Percentiles rank a stretch among this genome's conserved stretches.
These are phyloP conservation scores for Lasiodiplodia sp. DNA, from an alignment of 2,329 filamentous ascomycete species.

Conservation along the genomic window DNA sequence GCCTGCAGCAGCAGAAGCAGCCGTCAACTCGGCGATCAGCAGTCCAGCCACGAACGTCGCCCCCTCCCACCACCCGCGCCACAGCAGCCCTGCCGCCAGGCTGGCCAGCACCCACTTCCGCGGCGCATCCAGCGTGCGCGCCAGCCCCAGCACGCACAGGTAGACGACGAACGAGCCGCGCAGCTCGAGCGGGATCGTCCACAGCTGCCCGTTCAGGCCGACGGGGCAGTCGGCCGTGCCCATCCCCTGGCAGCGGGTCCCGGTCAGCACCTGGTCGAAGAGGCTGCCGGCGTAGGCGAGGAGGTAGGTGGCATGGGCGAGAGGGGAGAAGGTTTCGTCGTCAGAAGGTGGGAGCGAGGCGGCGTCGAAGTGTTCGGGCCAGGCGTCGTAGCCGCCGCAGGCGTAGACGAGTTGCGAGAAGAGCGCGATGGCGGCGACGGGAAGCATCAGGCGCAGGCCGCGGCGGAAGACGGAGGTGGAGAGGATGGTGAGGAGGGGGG, in stretches of 20 bases:
- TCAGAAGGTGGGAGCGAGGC: neutral
- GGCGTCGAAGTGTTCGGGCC: neutral
- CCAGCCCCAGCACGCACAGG: constrained; percentile 46
- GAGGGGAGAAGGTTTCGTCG: neutral
- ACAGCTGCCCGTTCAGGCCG: constrained; percentile 44
- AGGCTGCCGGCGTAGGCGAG: neutral
- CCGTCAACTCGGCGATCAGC: constrained; percentile 53
- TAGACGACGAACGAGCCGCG: constrained; percentile 55
- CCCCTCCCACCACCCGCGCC: neutral
- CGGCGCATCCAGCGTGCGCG: neutral
- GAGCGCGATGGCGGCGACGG: constrained; percentile 30
- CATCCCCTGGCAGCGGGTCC: neutral
- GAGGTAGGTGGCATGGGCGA: neutral
- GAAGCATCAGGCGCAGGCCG: constrained; percentile 50
- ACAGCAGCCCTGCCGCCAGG: neutral
- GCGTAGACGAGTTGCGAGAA: constrained; percentile 7
- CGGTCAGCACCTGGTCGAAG: neutral
- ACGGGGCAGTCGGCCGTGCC: neutral
- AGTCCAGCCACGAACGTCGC: constrained; percentile 55
- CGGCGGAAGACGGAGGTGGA: constrained; percentile 54
- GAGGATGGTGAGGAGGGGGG: constrained; percentile 45
- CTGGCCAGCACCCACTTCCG: neutral
- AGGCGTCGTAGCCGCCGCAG: neutral
- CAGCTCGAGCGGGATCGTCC: constrained; percentile 56
- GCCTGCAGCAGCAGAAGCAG: constrained; percentile 52